Evolutionary conservation across 148 eudicot genomes (phyloP), one percentile per base, ranked within the genome.

Genomic region (Vaccinium corymbosum): DNA sequence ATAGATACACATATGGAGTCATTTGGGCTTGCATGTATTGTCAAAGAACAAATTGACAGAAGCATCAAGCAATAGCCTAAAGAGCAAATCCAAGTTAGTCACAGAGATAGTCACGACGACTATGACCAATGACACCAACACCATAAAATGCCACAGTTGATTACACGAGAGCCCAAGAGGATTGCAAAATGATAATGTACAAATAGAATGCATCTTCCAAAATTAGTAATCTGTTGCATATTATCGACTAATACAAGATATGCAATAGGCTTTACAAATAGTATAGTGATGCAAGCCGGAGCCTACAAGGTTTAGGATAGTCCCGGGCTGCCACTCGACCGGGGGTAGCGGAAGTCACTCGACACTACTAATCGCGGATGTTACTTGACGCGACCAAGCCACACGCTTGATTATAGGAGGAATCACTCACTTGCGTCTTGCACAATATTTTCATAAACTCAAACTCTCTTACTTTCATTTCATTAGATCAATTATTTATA

Each of bases 31-130:
- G 38, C 76, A 72, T 72, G 20, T 76, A 9, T 17, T 42, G 78
- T 8, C 53, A 49, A 48, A 49, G 20, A 25, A 19, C 27, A 76
- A n/a, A 15, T 48, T 48, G 14, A 9, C 14, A 48, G 8, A 76
- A 46, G 13, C 12, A 76, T 76, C 59, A 76, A 52, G 27, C 38
- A 77, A 77, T 77, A 27, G 57, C 55, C 16, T 51, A 77, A 77
- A 7, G 74, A 76, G 79, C 13, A 76, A 76, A 76, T 76, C 80
- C 6, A 76, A 49, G 32, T 76, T 48, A 8, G 55, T 1, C 55
- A 48, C 56, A 48, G 16, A 76, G 25, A 76, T 10, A 48, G 42
- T 15, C 50, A 71, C 78, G 11, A 20, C 27, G 14, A n/a, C 56
- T 22, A 32, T 12, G 16, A 74, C 3, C 5, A 2, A 42, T 0